Conservation (phyloP, 1,139 yeast species). For the Geotrichum cucujoidarum region DNA sequence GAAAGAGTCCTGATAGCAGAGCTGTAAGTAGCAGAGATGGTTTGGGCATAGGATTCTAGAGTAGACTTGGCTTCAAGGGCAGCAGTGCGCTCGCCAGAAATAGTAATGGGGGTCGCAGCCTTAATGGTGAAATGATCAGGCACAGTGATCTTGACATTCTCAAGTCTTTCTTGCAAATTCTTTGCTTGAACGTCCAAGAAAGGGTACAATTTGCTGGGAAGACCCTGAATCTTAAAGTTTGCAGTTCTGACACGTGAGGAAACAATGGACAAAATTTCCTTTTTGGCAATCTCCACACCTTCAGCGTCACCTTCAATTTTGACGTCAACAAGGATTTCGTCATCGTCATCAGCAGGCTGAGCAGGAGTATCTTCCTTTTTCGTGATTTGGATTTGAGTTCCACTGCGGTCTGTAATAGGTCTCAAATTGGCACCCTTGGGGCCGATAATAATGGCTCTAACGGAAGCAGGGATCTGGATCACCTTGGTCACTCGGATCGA, state of each 20-base stretch:
- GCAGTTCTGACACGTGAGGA: slow-evolving; percentile 51
- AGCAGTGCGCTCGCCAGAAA: slow-evolving; percentile 62
- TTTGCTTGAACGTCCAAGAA: slow-evolving; percentile 25
- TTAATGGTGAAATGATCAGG: slow-evolving; percentile 30
- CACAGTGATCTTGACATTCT: slow-evolving; percentile 35
- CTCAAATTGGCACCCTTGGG: slow-evolving; percentile 79
- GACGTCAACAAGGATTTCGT: slow-evolving; percentile 55
- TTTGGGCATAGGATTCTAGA: slow-evolving; percentile 45
- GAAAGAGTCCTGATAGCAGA: slow-evolving; percentile 48
- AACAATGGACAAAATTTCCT: slow-evolving; percentile 66
- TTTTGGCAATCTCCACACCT: slow-evolving; percentile 71
- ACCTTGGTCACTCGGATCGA: slow-evolving; percentile 55
- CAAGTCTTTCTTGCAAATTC: slow-evolving; percentile 20
- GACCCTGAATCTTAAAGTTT: slow-evolving; percentile 34
- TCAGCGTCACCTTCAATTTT: slow-evolving; percentile 80
- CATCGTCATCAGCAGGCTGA: slow-evolving; percentile 38
- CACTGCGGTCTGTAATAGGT: slow-evolving; percentile 68
- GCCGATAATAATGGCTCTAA: slow-evolving; percentile 83
- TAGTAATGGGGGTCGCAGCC: slow-evolving; percentile 34
- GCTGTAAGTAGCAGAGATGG: slow-evolving; percentile 34
- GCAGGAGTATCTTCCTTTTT: slow-evolving; percentile 37
- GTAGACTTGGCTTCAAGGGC: slow-evolving; percentile 48
- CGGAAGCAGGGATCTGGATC: slow-evolving; percentile 69
- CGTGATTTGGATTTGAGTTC: slow-evolving; percentile 72
- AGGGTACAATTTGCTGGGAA: slow-evolving; percentile 38